Evolutionary conservation across 139 green algal genomes (phyloP).

Genomic region (Picochlorum costavermella): DNA sequence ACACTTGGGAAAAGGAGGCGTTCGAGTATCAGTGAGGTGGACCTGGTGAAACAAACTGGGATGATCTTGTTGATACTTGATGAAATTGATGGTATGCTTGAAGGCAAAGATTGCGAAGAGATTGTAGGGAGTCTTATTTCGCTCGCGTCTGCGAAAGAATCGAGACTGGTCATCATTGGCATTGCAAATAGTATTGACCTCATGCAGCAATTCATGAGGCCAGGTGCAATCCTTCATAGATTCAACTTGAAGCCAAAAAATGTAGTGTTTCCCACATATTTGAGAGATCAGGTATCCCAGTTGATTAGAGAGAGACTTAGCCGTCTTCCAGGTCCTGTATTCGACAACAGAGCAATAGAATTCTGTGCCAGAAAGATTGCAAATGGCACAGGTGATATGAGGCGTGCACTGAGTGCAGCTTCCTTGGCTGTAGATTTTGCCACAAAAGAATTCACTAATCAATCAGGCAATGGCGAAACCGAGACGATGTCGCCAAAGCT

Average conservation of each 20-base stretch:
- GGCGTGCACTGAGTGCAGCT: slow-evolving; percentile 24
- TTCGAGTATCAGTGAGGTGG: background rate
- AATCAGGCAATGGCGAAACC: background rate
- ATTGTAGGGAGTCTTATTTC: slow-evolving; percentile 26
- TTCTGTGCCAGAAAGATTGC: slow-evolving; percentile 37
- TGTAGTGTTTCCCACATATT: slow-evolving; percentile 25
- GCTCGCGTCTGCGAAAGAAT: slow-evolving; percentile 20
- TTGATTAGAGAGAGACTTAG: slow-evolving; percentile 34
- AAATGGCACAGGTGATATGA: slow-evolving; percentile 38
- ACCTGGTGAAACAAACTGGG: slow-evolving; percentile 6
- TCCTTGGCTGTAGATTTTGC: background rate
- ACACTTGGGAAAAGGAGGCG: background rate
- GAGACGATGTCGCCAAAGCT: background rate
- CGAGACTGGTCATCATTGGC: slow-evolving; percentile 44
- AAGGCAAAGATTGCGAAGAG: slow-evolving; percentile 9
- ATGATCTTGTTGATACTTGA: slow-evolving; percentile 50
- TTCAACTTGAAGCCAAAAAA: slow-evolving; percentile 16
- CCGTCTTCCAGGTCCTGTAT: slow-evolving; percentile 33
- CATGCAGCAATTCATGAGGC: slow-evolving; percentile 26
- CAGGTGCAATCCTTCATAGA: slow-evolving; percentile 10
- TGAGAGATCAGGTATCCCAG: background rate
- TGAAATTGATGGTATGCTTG: slow-evolving; percentile 47
- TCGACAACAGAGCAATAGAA: slow-evolving; percentile 24
- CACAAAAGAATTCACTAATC: background rate
- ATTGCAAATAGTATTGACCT: slow-evolving; percentile 53